Conservation (phyloP, 108 stramenopile species). For the Discostella stelligeroides region DNA sequence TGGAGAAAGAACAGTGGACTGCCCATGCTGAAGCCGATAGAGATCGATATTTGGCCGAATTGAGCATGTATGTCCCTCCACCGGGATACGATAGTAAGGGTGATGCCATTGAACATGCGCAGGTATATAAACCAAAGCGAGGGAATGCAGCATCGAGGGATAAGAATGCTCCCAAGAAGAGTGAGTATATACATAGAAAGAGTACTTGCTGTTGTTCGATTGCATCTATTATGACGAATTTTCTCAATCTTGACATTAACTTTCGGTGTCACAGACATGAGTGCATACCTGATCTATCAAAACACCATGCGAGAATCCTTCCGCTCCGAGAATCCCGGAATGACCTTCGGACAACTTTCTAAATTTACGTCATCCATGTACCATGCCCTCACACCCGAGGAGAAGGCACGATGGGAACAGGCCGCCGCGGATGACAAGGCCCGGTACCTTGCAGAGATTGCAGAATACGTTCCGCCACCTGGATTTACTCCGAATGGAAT, state of each 20-base stretch:
- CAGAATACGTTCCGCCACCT: conserved; percentile 29
- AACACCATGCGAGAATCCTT: conserved; percentile 41
- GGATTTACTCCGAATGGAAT: conserved; percentile 26
- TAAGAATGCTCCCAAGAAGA: conserved; percentile 38
- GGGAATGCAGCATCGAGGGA: conserved; percentile 7
- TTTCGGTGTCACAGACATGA: conserved; percentile 11
- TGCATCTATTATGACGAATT: neutral
- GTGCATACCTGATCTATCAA: conserved; percentile 39
- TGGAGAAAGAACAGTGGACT: conserved; percentile 78
- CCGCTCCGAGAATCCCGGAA: conserved; percentile 34
- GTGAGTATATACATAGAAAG: neutral
- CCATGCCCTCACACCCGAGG: conserved; percentile 19
- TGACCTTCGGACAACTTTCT: conserved; percentile 44
- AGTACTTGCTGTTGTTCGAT: neutral
- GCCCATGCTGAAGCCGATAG: conserved; percentile 79
- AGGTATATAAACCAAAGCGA: neutral
- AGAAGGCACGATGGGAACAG: conserved; percentile 36
- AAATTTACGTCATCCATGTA: conserved; percentile 38
- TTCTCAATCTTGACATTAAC: neutral
- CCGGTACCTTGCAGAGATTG: conserved; percentile 34
- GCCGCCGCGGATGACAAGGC: conserved; percentile 34
- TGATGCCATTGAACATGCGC: conserved; percentile 58
- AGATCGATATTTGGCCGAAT: conserved; percentile 75
- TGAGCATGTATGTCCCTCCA: conserved; percentile 63
- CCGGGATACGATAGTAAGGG: conserved; percentile 85